Percentiles rank a stretch among this genome's conserved stretches.
phyloP scores from a whole-genome alignment of 352 stramenopile species.

The Stephanocyclus meneghinianus region DNA sequence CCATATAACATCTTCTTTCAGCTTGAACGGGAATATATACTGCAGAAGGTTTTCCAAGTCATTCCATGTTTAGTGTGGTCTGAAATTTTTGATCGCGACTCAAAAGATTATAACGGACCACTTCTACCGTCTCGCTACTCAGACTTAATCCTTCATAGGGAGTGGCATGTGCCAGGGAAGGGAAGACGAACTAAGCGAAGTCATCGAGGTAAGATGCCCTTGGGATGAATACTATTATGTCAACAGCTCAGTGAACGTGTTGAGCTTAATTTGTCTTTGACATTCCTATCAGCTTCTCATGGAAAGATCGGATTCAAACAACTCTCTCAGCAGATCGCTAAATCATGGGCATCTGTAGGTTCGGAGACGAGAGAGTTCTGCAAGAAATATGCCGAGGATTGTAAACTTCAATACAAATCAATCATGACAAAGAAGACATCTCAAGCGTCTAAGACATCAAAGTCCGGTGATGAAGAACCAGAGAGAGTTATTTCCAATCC shows the following conservation, averaged over 20 bases:
- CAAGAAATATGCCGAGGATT: not conserved
- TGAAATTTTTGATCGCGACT: constrained; percentile 23
- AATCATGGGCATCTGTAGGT: constrained; percentile 13
- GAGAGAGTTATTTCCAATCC: not conserved
- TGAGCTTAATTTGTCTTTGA: not conserved
- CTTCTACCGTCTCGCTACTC: constrained; percentile 16
- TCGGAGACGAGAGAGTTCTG: constrained; percentile 14
- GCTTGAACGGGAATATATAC: constrained; percentile 23
- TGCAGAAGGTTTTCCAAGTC: constrained; percentile 9
- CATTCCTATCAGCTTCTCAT: constrained; percentile 5
- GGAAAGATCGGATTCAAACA: constrained; percentile 34
- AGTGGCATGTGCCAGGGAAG: constrained; percentile 29
- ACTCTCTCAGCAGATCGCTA: constrained; percentile 11
- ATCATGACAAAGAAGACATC: not conserved
- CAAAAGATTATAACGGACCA: constrained; percentile 5
- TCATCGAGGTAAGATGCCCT: constrained; percentile 16
- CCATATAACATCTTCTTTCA: constrained; percentile 33
- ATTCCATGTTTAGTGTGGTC: not conserved
- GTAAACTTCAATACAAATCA: constrained; percentile 19
- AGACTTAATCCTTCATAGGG: constrained; percentile 18
- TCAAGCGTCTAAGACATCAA: not conserved
- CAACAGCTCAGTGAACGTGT: not conserved
- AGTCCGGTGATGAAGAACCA: not conserved
- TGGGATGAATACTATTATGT: not conserved
- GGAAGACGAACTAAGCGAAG: constrained; percentile 18